Percentiles rank a stretch among this genome's conserved stretches.
These are phyloP conservation scores for Asparagopsis taxiformis DNA, from an alignment of 31 red algal genomes.

Conservation along the genomic window DNA sequence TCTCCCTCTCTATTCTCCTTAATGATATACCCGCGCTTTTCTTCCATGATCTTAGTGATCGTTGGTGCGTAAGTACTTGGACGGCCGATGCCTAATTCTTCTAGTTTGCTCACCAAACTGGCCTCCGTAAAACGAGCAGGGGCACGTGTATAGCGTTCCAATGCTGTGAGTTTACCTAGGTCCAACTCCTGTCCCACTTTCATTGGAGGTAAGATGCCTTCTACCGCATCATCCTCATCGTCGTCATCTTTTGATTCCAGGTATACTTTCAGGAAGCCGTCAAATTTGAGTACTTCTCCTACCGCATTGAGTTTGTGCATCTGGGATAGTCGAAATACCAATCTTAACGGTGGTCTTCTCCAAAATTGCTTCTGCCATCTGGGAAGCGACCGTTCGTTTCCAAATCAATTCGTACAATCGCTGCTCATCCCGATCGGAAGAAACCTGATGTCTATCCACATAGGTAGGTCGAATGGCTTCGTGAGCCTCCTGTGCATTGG, in stretches of 20 bases:
- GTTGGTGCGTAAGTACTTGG: slow-evolving; percentile 27
- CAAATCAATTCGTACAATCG: slow-evolving; percentile 24
- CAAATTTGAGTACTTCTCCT: slow-evolving; percentile 7
- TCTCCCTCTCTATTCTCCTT: no score
- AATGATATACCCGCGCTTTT: background rate
- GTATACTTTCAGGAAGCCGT: slow-evolving; percentile 19
- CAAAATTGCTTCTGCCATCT: slow-evolving; percentile 16
- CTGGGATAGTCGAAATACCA: background rate
- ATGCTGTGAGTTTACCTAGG: background rate
- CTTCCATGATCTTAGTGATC: slow-evolving; percentile 7
- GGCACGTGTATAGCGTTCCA: slow-evolving; percentile 5
- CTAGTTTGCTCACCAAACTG: slow-evolving; percentile 15
- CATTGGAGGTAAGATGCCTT: slow-evolving; percentile 4
- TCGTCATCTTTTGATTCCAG: slow-evolving; percentile 3
- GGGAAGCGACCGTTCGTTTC: slow-evolving; percentile 22
- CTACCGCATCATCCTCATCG: slow-evolving; percentile 10
- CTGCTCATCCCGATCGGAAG: background rate
- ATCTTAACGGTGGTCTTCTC: slow-evolving; percentile 13
- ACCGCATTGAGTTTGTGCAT: background rate
- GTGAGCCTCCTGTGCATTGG: slow-evolving; percentile 29
- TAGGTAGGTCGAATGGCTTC: slow-evolving; percentile 21
- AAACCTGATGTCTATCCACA: background rate
- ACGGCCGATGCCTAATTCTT: slow-evolving; percentile 21
- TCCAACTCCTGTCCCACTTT: slow-evolving; percentile 6
- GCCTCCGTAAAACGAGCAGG: slow-evolving; percentile 29